These are phyloP conservation scores for Leccinum olivaceopallidum DNA, from an alignment of 768 basidiomycete species.

Conservation along the genomic window DNA sequence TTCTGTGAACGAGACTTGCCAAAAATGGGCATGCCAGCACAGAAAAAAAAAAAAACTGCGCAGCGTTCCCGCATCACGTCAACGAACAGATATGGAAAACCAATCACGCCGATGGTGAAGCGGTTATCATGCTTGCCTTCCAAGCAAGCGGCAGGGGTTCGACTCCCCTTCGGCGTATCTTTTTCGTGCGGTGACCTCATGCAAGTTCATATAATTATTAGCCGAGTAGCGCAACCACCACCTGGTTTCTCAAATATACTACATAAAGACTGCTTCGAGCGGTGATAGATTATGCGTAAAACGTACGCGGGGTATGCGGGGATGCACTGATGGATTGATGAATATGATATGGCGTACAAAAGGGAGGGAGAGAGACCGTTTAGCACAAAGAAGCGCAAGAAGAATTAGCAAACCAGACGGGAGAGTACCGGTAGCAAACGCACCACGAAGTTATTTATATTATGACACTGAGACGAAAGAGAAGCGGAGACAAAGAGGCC, in stretches of 20 bases:
- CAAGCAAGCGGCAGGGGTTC: conserved; percentile 77
- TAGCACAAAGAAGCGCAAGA: conserved; percentile 10
- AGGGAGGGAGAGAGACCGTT: conserved; percentile 1
- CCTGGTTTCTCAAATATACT: not conserved
- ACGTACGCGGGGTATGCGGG: not conserved
- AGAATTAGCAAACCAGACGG: conserved; percentile 9
- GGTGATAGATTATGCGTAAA: conserved; percentile 1
- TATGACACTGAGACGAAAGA: conserved; percentile 5
- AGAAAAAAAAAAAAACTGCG: not conserved
- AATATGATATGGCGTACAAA: conserved; percentile 4
- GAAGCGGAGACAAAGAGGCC: conserved; percentile 4
- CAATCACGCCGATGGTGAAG: conserved; percentile 70
- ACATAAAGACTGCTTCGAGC: conserved; percentile 12
- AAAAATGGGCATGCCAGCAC: not conserved
- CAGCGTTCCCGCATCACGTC: conserved; percentile 1
- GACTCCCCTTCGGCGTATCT: conserved; percentile 63
- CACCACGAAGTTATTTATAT: conserved; percentile 5
- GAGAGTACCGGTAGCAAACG: not conserved
- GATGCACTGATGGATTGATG: conserved; percentile 1
- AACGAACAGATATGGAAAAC: conserved; percentile 1
- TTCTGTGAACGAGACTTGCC: not conserved
- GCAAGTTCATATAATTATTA: not conserved
- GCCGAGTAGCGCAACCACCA: too few relatives aligned
- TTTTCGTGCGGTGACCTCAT: not conserved
- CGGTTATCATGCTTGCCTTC: conserved; percentile 94